Evolutionary conservation across 108 stramenopile genomes (phyloP), one percentile per base, ranked within the genome.

Genomic region (Fragilariopsis cylindrus): DNA sequence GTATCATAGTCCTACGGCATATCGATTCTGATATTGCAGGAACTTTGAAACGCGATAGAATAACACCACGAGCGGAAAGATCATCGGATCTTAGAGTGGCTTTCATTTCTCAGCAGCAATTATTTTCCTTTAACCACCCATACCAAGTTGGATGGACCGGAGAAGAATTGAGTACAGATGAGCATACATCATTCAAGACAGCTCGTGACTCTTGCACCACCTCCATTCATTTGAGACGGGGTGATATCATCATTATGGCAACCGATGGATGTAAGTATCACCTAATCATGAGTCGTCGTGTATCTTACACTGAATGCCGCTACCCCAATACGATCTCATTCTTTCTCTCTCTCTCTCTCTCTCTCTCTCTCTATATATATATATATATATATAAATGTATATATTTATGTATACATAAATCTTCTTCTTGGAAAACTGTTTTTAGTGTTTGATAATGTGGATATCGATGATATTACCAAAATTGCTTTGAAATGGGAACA

Each of bases 141-240:
- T 98, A 91, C 69, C 98, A 98, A 68, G 73, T 98, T 52, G 98
- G 98, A 7, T 96, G 92, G 96, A 92, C 90, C 15, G 92, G 93
- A 48, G 87, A 91, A 63, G 88, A 84, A 69, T 44, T 85, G 58
- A 21, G 48, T 11, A 70, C 71, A 48, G 76, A 80, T 39, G 90
- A 90, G 71, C 73, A 82, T 63, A 80, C 79, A 44, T 89, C 89
- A 45, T 98, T 98, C 74, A 94, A 94, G 70, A 75, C 79, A 15
- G 95, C 96, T 2, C 54, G 76, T 0, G 96, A 97, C 69, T 90
- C 94, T 3, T 96, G 96, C 71, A 97, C 89, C 3, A 90, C 92
- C 4, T 93, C 92, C 41, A 87, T 98, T 43, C 97, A 96, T 66
- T 69, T 98, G 21, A 81, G 94, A 60, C 85, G 96, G 2, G 98